phyloP scores from a whole-genome alignment of 352 stramenopile species.

The Hyaloperonospora arabidopsidis region DNA sequence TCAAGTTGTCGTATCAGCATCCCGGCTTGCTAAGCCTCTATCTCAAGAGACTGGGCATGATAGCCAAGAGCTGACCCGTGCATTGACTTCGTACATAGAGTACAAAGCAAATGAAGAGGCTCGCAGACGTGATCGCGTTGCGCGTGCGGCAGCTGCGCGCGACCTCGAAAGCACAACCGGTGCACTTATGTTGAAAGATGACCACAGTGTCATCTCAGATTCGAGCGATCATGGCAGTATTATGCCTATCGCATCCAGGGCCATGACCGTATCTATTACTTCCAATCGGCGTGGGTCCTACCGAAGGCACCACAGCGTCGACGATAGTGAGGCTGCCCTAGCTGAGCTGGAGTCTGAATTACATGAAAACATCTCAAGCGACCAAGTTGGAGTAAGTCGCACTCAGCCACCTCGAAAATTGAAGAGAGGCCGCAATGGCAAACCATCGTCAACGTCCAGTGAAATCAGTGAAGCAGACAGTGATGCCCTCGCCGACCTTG shows the following conservation, averaged over 20 bases:
- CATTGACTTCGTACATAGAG: slow-evolving; percentile 18
- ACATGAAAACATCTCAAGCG: slow-evolving; percentile 15
- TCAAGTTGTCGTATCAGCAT: slow-evolving; percentile 2
- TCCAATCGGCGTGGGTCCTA: slow-evolving; percentile 4
- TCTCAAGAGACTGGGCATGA: slow-evolving; percentile 8
- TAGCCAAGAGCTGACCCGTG: slow-evolving; percentile 8
- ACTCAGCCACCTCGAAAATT: not conserved
- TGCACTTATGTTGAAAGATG: slow-evolving; percentile 4
- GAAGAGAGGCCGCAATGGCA: slow-evolving; percentile 2
- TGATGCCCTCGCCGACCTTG: slow-evolving; percentile 34
- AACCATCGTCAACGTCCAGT: not conserved
- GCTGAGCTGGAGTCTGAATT: slow-evolving; percentile 24
- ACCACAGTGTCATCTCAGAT: slow-evolving; percentile 7
- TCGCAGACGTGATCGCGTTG: slow-evolving; percentile 14
- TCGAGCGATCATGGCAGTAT: slow-evolving; percentile 11
- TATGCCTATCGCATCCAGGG: slow-evolving; percentile 7
- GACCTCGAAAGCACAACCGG: slow-evolving; percentile 11
- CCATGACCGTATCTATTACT: slow-evolving; percentile 1
- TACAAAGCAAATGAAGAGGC: slow-evolving; percentile 22
- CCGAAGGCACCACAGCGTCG: slow-evolving; percentile 1
- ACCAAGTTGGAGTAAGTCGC: slow-evolving; percentile 3
- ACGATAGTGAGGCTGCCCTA: slow-evolving; percentile 18
- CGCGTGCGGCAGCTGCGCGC: slow-evolving; percentile 17
- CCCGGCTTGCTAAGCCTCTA: slow-evolving; percentile 1
- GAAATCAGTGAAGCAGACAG: slow-evolving; percentile 26